Conservation (phyloP, 805 yeast species). For the Metschnikowia lunata region DNA sequence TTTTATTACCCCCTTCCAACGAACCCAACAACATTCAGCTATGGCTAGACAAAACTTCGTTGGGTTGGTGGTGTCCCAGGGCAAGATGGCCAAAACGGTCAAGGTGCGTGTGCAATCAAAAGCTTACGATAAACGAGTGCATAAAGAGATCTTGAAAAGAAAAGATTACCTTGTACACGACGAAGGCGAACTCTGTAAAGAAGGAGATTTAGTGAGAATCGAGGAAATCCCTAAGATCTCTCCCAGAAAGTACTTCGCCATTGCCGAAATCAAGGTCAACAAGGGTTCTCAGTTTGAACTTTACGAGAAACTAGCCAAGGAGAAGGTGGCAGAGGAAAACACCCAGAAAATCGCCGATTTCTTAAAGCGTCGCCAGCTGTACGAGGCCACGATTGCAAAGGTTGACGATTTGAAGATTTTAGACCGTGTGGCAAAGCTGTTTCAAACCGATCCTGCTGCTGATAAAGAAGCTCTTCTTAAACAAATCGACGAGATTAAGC, state of each 20-base stretch:
- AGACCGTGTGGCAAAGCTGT: conserved; percentile 27
- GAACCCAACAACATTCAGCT: too few species aligned
- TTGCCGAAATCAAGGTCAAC: conserved; percentile 84
- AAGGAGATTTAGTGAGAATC: conserved; percentile 93
- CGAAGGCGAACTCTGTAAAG: conserved; percentile 85
- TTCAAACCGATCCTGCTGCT: conserved; percentile 20
- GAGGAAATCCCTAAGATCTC: conserved; percentile 85
- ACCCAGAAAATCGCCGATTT: conserved; percentile 50
- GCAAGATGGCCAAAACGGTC: conserved; percentile 92
- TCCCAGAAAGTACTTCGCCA: conserved; percentile 77
- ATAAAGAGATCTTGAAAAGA: conserved; percentile 71
- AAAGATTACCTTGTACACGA: conserved; percentile 90
- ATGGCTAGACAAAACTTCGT: conserved; percentile 90
- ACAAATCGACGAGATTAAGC: conserved; percentile 35
- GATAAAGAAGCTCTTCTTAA: conserved; percentile 22
- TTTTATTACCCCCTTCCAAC: not conserved
- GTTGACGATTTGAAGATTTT: conserved; percentile 36
- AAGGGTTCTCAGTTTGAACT: conserved; percentile 88
- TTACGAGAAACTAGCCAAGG: conserved; percentile 70
- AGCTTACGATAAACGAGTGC: conserved; percentile 64
- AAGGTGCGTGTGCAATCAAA: conserved; percentile 84
- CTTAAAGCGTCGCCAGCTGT: conserved; percentile 37
- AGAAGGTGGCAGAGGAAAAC: conserved; percentile 66
- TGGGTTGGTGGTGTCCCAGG: conserved; percentile 93
- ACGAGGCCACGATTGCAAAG: conserved; percentile 25